Conservation (phyloP, 176 grass and related monocot genomes). For the Zizania latifolia region DNA sequence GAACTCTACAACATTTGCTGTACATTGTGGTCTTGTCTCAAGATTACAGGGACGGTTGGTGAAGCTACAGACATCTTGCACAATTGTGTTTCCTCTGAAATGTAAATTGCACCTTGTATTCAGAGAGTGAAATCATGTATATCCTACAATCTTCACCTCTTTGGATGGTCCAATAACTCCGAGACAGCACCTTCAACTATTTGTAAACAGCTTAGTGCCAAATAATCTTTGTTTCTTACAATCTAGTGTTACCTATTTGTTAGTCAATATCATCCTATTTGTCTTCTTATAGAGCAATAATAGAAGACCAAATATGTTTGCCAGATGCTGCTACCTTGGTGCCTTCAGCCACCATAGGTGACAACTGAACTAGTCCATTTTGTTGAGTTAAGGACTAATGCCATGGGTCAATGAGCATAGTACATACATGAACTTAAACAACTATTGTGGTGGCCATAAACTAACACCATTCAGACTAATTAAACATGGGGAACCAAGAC, state of each 20-base stretch:
- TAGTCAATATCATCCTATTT: background rate
- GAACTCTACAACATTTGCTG: background rate
- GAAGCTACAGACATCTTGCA: conserved; percentile 14
- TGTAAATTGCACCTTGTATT: conserved; percentile 8
- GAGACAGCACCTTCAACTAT: background rate
- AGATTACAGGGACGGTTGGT: conserved; percentile 3
- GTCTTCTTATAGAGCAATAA: conserved; percentile 17
- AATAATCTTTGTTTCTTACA: conserved; percentile 24
- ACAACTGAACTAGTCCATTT: conserved; percentile 26
- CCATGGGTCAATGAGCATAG: conserved; percentile 5
- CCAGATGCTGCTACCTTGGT: conserved; percentile 32
- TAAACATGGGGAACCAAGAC: conserved; percentile 36
- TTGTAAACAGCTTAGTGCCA: conserved; percentile 14
- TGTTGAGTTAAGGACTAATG: conserved; percentile 22
- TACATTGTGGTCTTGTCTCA: background rate
- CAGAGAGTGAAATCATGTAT: background rate
- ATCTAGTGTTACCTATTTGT: background rate
- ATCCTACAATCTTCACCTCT: conserved; percentile 9
- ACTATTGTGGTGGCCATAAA: conserved; percentile 34
- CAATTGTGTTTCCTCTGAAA: conserved; percentile 4
- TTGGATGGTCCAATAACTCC: conserved; percentile 10
- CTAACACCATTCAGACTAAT: conserved; percentile 14
- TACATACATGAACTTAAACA: conserved; percentile 14
- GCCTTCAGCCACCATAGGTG: background rate
- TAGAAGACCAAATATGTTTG: conserved; percentile 29